Percentiles rank a stretch among this genome's conserved stretches.
phyloP scores from a whole-genome alignment of 1,284 basidiomycete species.

The Cutaneotrichosporon mucoides region DNA sequence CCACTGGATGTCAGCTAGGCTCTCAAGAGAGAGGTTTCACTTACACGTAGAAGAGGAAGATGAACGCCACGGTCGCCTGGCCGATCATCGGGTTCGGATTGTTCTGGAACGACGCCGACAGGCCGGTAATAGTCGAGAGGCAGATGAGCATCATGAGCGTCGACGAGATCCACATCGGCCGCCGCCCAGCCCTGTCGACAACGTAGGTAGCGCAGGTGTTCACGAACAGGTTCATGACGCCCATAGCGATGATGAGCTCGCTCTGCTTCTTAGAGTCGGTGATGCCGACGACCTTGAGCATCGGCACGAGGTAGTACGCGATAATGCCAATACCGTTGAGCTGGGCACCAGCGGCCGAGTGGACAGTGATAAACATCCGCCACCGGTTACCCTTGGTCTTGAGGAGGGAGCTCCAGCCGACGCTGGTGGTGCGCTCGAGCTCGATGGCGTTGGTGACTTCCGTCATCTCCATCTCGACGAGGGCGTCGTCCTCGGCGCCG shows the following conservation, averaged over 20 bases:
- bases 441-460: slow-evolving; percentile 28
- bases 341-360: slow-evolving; percentile 9
- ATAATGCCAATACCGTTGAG: slow-evolving; percentile 12
- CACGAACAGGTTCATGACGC: slow-evolving; percentile 13
- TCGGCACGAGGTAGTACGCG: slow-evolving; percentile 19
- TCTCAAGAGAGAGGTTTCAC: too few species aligned
- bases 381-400: slow-evolving; percentile 11
- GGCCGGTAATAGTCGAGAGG: slow-evolving; percentile 11
- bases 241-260: slow-evolving; percentile 13
- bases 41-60: slow-evolving; percentile 18
- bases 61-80: slow-evolving; percentile 13
- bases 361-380: slow-evolving; percentile 10
- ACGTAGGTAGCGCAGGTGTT: not conserved
- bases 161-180: slow-evolving; percentile 15
- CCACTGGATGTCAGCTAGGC: not conserved
- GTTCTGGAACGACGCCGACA: slow-evolving; percentile 10
- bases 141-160: slow-evolving; percentile 22
- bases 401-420: slow-evolving; percentile 1
- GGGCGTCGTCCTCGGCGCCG: slow-evolving; percentile 22
- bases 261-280: slow-evolving; percentile 7
- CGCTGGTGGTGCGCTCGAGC: slow-evolving; percentile 27
- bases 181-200: slow-evolving; percentile 15
- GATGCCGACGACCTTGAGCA: slow-evolving; percentile 19
- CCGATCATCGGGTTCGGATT: slow-evolving; percentile 6
- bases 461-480: slow-evolving; percentile 23